Evolutionary conservation across 805 yeast species (phyloP), one percentile per base, ranked within the genome.

Genomic region (Cyberlindnera japonica): DNA sequence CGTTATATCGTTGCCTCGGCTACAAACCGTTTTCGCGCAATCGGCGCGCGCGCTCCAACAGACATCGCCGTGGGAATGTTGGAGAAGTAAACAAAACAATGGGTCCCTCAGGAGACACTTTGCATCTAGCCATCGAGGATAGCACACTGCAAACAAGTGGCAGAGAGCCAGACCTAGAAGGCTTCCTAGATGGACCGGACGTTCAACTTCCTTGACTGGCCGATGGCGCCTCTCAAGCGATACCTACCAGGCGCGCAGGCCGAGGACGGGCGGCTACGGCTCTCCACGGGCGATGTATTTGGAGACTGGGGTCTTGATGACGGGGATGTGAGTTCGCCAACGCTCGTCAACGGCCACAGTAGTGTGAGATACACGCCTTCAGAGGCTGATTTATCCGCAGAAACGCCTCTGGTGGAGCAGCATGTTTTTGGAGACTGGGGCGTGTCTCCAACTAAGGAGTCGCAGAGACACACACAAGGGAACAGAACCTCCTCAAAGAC

Each of bases 231-330:
- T 8, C 27, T 55, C 20, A 48, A 46, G 33, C 45, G 55, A 42
- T 52, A 52, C 17, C 45, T 55, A n/a, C 50, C 54, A 3, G 39
- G 28, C 10, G 41, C 45, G 17, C 16, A 35, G 21, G 20, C 26
- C 6, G 19, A 20, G 4, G 41, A 30, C 6, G 37, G 26, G 12
- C 14, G 34, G 17, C 17, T 20, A 6, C 32, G 33, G 17, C 30
- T 34, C 4, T 24, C 17, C 8, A 6, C 34, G 10, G 44, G 40
- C 11, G 52, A 44, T 17, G 20, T 37, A 27, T 39, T 52, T 12
- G 59, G 49, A 13, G 58, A 55, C 16, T 53, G 58, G 56, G 62
- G 62, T 0, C 48, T 55, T 11, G 61, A 57, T 17, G 48, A 27
- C 10, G 30, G 40, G 14, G 43, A 46, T 8, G 26, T 45, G n/a